These are phyloP conservation scores for Torulaspora indica DNA, from an alignment of 805 yeast genomes.

Conservation along the genomic window DNA sequence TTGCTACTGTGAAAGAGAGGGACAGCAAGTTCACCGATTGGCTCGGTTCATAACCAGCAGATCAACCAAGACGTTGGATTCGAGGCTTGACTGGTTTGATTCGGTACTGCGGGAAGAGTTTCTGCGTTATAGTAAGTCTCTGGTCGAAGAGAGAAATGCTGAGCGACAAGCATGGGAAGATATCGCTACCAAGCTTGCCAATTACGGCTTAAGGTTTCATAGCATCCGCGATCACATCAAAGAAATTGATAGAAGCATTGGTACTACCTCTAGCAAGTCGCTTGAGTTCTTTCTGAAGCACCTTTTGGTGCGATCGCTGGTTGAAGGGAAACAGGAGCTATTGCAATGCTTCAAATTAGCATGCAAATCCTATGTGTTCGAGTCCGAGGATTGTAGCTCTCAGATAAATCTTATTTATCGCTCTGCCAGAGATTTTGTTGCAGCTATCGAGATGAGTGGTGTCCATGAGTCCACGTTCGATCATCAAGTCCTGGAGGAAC, in stretches of 20 bases:
- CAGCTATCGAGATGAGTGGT: not conserved
- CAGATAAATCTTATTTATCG: slow-evolving; percentile 2
- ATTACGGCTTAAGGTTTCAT: slow-evolving; percentile 3
- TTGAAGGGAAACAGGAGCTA: not conserved
- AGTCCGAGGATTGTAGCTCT: slow-evolving; percentile 1
- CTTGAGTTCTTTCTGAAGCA: slow-evolving; percentile 1
- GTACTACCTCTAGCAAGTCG: not conserved
- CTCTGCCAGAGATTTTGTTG: not conserved
- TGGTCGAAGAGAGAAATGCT: not conserved
- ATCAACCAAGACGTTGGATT: not conserved
- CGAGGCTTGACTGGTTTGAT: not conserved
- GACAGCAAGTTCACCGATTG: not conserved
- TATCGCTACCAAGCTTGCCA: slow-evolving; percentile 1
- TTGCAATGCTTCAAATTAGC: not conserved
- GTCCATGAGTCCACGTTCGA: not conserved
- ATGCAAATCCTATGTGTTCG: slow-evolving; percentile 6
- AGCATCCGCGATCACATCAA: slow-evolving; percentile 4
- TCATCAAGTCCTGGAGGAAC: not conserved
- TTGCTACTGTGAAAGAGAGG: not conserved
- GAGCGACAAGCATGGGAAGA: slow-evolving; percentile 5
- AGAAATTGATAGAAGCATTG: not conserved
- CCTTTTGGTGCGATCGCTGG: not conserved
- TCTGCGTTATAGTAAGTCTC: not conserved
- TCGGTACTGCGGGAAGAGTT: not conserved
- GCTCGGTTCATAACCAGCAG: not conserved